Evolutionary conservation across 106 monocot genomes (phyloP), one percentile per base, ranked within the genome.

Genomic region (Narthecium ossifragum): DNA sequence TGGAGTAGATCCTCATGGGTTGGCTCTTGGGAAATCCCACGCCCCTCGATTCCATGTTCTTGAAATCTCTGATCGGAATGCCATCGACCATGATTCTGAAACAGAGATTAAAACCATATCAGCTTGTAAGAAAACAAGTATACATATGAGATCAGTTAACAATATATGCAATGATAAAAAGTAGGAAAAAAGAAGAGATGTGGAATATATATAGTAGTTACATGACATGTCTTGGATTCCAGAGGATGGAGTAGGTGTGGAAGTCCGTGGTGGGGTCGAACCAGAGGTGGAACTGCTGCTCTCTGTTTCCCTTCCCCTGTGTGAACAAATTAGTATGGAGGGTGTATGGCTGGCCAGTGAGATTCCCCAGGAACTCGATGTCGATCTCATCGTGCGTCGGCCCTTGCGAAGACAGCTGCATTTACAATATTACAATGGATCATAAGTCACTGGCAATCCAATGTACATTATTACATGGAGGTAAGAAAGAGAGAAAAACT

Each of bases 271-370:
- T 52, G 8, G 64, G 66, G 26, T 66, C 66, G 26, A 66, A 66
- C 55, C 65, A 55, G 10, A 66, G 55, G 20, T 30, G 20, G 53
- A 66, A 55, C 55, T 55, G 66, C 55, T 66, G 66, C 54, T 66
- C 66, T 29, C 66, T 54, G 30, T 57, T 31, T 1, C 64, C 64
- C 32, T 51, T 51, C 18, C 64, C 64, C 24, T 64, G 23, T 5
- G 51, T 21, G 36, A 34, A 64, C 31, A 64, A 22, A 31, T 64
- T 64, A 34, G 64, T 64, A 23, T 64, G 64, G 13, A 64, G 6
- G 5, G 25, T 34, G 34, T 64, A 64, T 0, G 64, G 64, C 3
- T 64, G 28, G 24, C 64, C 51, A n/a, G 31, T 62, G 30, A 31
- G 9, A 22, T 62, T 62, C 1, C 61, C 61, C 1, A 62, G 46